Conservation (phyloP, 1,284 basidiomycete genomes). For the Microbotryomycetes sp. region DNA sequence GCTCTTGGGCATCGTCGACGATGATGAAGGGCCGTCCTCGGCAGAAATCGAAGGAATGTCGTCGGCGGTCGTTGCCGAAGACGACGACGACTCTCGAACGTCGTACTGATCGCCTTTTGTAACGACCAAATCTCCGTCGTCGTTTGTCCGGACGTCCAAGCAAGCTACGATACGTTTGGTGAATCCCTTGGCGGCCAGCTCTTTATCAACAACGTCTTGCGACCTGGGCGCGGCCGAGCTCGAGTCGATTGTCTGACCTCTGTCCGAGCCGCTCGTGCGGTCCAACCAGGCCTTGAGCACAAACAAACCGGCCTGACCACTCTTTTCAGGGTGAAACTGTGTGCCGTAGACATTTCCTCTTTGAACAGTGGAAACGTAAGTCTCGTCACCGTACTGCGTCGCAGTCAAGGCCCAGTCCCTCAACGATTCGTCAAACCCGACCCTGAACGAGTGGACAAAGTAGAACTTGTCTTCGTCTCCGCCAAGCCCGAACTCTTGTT, state of each 20-base stretch:
- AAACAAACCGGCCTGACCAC: constrained; percentile 78
- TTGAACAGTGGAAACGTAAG: constrained; percentile 81
- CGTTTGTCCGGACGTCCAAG: constrained; percentile 95
- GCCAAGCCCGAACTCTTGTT: constrained; percentile 46
- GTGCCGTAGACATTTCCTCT: constrained; percentile 84
- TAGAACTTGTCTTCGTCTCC: constrained; percentile 57
- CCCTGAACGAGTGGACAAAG: constrained; percentile 95
- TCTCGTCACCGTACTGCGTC: constrained; percentile 86
- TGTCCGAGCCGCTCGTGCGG: not conserved
- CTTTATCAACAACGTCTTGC: constrained; percentile 20
- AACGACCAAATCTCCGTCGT: constrained; percentile 92
- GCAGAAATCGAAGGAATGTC: constrained; percentile 28
- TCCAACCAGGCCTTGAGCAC: constrained; percentile 79
- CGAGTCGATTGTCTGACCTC: constrained; percentile 4
- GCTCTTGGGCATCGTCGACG: constrained; percentile 12
- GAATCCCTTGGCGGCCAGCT: constrained; percentile 49
- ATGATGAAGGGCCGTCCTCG: constrained; percentile 16
- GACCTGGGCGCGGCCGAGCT: constrained; percentile 4
- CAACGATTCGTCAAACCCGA: constrained; percentile 54
- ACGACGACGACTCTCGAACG: constrained; percentile 61
- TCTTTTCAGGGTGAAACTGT: constrained; percentile 99
- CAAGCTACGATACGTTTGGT: constrained; percentile 96
- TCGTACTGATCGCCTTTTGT: constrained; percentile 99
- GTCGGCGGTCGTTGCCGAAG: constrained; percentile 44
- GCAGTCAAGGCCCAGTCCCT: constrained; percentile 70